phyloP scores from a whole-genome alignment of 2,329 filamentous ascomycete genomes.

The Podosphaera xanthii region DNA sequence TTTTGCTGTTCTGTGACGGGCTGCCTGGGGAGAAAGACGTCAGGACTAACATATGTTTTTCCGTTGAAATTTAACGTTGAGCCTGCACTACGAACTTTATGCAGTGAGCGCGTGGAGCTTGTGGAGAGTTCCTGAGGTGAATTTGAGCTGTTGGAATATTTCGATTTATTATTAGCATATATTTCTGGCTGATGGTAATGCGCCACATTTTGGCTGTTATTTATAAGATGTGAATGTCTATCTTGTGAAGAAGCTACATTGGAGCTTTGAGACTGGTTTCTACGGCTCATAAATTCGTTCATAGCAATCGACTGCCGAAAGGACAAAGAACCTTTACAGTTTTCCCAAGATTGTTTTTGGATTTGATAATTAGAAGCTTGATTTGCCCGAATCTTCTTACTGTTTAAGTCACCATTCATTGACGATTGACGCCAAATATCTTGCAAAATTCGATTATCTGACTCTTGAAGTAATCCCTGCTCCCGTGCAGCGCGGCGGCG shows the following conservation, averaged over 20 bases:
- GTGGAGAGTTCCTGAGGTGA: constrained; percentile 1
- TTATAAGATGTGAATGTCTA: not conserved
- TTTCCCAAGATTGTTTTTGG: not conserved
- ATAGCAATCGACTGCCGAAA: not conserved
- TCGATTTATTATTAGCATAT: not conserved
- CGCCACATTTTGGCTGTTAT: not conserved
- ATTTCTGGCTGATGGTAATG: not conserved
- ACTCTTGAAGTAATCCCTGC: not conserved
- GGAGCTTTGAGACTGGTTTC: not conserved
- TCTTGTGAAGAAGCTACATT: not conserved
- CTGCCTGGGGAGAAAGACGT: constrained; percentile 6
- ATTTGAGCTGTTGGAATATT: not conserved
- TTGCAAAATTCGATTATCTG: not conserved
- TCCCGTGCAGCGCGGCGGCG: not conserved
- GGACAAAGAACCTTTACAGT: not conserved
- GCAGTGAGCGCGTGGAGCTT: not conserved
- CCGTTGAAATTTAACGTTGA: constrained; percentile 3
- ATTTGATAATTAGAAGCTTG: not conserved
- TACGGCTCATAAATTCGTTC: not conserved
- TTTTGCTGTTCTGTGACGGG: constrained; percentile 12
- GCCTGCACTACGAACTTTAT: constrained; percentile 1
- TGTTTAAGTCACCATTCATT: not conserved
- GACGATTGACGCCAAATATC: not conserved
- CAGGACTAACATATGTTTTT: constrained; percentile 3
- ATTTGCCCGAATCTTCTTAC: not conserved